These are phyloP conservation scores for Phytophthora podocarpi DNA, from an alignment of 352 stramenopile genomes.

Conservation along the genomic window DNA sequence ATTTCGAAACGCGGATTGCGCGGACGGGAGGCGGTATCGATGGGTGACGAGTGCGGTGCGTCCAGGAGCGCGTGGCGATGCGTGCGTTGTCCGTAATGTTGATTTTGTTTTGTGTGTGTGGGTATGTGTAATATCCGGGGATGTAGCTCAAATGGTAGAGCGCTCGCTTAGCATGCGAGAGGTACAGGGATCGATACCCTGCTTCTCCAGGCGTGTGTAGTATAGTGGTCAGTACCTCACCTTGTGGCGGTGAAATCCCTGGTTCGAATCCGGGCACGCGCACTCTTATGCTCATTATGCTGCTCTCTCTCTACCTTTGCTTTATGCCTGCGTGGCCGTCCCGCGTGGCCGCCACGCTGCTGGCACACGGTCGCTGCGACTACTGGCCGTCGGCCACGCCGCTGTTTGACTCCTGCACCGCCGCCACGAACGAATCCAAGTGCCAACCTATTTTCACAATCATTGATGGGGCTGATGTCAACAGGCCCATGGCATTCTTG, in stretches of 20 bases:
- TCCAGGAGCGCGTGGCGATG: background rate
- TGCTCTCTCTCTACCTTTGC: background rate
- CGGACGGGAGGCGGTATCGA: no score
- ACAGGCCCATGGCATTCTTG: background rate
- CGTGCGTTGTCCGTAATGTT: background rate
- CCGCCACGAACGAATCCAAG: background rate
- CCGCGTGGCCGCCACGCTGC: no score
- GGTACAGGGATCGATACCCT: slow-evolving; percentile 25
- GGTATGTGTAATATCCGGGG: background rate
- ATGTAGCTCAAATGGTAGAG: slow-evolving; percentile 20
- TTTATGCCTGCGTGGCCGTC: no score
- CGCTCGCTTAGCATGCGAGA: slow-evolving; percentile 7
- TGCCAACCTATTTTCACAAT: no score
- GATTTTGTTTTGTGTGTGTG: background rate
- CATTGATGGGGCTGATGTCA: background rate
- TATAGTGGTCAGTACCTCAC: slow-evolving; percentile 26
- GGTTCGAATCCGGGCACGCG: slow-evolving; percentile 21
- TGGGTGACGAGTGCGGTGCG: background rate
- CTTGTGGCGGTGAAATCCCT: slow-evolving; percentile 23
- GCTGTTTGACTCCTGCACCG: no score
- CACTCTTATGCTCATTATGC: slow-evolving; percentile 1
- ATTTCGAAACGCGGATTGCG: no score
- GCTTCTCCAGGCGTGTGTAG: slow-evolving; percentile 25
- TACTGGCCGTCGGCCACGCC: no score
- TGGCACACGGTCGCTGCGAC: background rate